Base-by-base conservation (phyloP, 2,329 filamentous ascomycete species). In the Hymenotorrendiella dingleyae region DNA sequence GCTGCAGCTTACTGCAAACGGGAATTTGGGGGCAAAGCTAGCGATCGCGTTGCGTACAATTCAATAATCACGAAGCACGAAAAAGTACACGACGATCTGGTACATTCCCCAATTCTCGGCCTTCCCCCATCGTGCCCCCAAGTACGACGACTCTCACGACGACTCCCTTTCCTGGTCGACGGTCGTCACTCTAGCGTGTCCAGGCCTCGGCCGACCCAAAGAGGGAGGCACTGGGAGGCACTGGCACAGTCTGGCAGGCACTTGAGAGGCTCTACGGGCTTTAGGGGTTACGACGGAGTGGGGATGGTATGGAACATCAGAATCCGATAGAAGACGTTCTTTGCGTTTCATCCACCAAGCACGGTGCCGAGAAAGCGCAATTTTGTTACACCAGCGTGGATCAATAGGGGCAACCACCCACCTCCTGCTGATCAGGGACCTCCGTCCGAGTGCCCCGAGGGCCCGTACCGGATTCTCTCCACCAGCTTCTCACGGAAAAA, bases 291-390 rank as follows among this genome's bases (percentile, higher is more conserved):
- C 30, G 17, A 21, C 30, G 14, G n/a, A 34, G 30, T 34, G 30
- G 30, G 17, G 2, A 34, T 33, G 17, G 20, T 17, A 34, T 20
- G 30, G 10, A 34, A 20, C 30, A 34, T 12, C 30, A 20, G 30
- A 34, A 34, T 34, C 30, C 30, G 30, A 34, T 34, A 17, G 30
- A 34, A 34, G 17, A n/a, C n/a, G n/a, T n/a, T n/a, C 30, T 12
- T 17, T 20, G n/a, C 11, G n/a, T 21, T 10, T 12, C 30, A 12
- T 12, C 30, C 10, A 29, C 22, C 22, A 11, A 20, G 17, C 10
- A 34, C 19, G 17, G 17, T 20, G 9, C 19, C n/a, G n/a, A n/a
- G n/a, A n/a, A n/a, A n/a, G n/a, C n/a, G n/a, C n/a, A n/a, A n/a
- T n/a, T n/a, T n/a, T n/a, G 17, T 9, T 0, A 8, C 14, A 14